Evolutionary conservation across 768 basidiomycete genomes (phyloP), one percentile per base, ranked within the genome.

Genomic region (Kwoniella sp.): DNA sequence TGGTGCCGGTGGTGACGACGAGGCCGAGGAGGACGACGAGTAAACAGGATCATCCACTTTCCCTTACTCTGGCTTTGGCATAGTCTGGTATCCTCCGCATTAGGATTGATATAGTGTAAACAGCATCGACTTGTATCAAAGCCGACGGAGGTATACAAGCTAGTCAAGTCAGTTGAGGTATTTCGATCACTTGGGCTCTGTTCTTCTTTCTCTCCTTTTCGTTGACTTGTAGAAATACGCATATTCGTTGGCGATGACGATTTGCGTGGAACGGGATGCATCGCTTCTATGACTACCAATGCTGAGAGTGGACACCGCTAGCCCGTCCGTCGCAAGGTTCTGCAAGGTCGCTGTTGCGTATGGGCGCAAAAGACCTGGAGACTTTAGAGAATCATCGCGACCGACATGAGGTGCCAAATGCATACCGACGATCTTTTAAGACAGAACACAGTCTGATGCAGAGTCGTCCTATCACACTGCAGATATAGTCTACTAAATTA

Each of bases 1-100:
- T 85, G 91, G 88, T 85, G 91, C 90, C 73, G 92, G 88, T 77
- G 93, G 88, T 67, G 94, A 87, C 71, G 92, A 90, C 37, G 92
- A 88, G 52, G 93, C 93, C 79, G 93, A 93, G 69, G 92, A 94
- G 81, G 92, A 92, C 83, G 89, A 87, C 70, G 82, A 80, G 75
- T 81, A 77, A 69, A 72, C 52, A 30, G 51, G 31, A 54, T 51
- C 51, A 12, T 13, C 34, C 26, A 37, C 37, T n/a, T n/a, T n/a
- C n/a, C n/a, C n/a, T n/a, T n/a, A n/a, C n/a, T n/a, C n/a, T n/a
- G 11, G 15, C 41, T 45, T 17, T 45, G 20, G 41, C 41, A 8
- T 45, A 45, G 41, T 45, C 41, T 45, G 15, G 20, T 11, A 45
- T 45, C 41, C 41, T 45, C 20, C 34, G 9, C 20, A 8, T 45